Base-by-base conservation (phyloP, 345 rosid species). In the Bretschneidera sinensis region DNA sequence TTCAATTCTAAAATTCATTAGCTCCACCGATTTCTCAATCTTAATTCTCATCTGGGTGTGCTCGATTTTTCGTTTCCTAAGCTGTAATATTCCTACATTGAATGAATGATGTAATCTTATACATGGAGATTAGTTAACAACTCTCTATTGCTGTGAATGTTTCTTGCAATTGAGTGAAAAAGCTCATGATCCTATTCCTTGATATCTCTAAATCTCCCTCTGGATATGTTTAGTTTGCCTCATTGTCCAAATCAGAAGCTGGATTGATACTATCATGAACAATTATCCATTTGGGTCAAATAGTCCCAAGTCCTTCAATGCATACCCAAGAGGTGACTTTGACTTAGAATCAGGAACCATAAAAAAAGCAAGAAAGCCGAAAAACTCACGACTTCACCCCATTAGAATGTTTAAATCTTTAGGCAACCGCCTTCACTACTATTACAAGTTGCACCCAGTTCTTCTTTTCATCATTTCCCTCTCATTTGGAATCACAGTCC, bases 291-390 rank as follows among this genome's bases (percentile, higher is more conserved):
- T 70, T 47, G 75, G 74, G 43, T 68, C 84, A 63, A 81, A 71
- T 54, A 85, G 76, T 68, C 74, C 87, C 43, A 88, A 90, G 62
- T 67, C 90, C 54, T 90, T 84, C 69, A 59, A 70, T 69, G 88
- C 97, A 48, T 94, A 94, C 64, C 84, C 92, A 20, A 78, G 84
- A 65, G 68, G 74, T 61, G 96, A 90, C 49, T 80, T 90, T 48
- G 99, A 90, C 71, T 57, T 94, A 74, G 99, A 94, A 72, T 83
- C 83, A 70, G 89, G 83, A 61, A 60, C 79, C 20, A 24, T 75
- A 24, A 90, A 77, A 67, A 79, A 89, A 79, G 33, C 75, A 47
- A 77, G 92, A 52, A 87, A 80, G 70, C 56, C 81, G 18, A 90
- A 77, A 82, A 76, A 53, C 16, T 75, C 76, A 24, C 48, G 71